Evolutionary conservation across 2,329 filamentous ascomycete genomes (phyloP), one percentile per base, ranked within the genome.

Genomic region (Aspergillus intermedius): DNA sequence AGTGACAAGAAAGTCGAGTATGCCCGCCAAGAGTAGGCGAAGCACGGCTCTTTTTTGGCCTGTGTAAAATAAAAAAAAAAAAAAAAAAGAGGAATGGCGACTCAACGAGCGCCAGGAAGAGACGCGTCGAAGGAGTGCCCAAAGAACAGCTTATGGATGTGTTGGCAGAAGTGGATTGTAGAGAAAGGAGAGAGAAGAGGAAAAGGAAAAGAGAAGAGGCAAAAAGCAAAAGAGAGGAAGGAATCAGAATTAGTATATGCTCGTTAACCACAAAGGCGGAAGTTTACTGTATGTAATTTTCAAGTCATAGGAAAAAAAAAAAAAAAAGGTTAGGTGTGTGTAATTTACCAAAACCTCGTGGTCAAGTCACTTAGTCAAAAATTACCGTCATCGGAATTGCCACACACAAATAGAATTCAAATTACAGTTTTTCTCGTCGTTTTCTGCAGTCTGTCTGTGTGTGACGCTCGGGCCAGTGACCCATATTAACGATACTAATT

Each of bases 61-160:
- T 59, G 56, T 58, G 41, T 59, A 56, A 53, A 22, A 40, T 3
- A 40, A 17, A 40, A 40, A 13, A 40, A 40, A 21, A 40, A 40
- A 10, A 5, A 22, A 12, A 40, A 21, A 19, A 21, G 15, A 40
- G 17, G n/a, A 49, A 51, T 57, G 58, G 58, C 58, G 58, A 55
- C 58, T 60, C 58, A 52, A 52, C 57, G 57, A 60, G 56, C 57
- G 57, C 56, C 57, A 60, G 56, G 55, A 60, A 56, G 57, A 57
- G 57, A 60, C 57, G 57, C 55, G 56, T 55, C 50, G 52, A 57
- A 53, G 50, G 50, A 56, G 49, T 46, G 47, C 51, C 50, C 50
- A 46, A 53, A 45, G 52, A 49, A 45, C 44, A 55, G n/a, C n/a
- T 13, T 19, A 13, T 17, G 30, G 22, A 56, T 59, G 58, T 51